phyloP scores from a whole-genome alignment of 495 filamentous ascomycete species.

The Podospora anserina region DNA sequence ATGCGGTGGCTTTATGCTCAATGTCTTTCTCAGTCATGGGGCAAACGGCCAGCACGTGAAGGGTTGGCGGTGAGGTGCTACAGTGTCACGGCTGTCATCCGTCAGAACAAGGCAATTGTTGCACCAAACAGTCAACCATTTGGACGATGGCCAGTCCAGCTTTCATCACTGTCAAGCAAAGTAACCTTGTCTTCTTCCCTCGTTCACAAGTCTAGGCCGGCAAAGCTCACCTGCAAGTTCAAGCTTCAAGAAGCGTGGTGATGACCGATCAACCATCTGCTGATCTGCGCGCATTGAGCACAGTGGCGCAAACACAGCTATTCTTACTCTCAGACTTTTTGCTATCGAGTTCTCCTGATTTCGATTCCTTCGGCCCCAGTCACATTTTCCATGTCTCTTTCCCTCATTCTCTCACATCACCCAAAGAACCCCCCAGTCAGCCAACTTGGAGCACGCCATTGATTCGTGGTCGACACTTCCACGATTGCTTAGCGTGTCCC shows the following conservation, averaged over 20 bases:
- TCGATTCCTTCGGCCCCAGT: neutral
- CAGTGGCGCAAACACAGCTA: neutral
- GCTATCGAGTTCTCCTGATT: neutral
- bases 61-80: neutral
- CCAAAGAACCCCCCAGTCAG: neutral
- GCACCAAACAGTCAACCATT: neutral
- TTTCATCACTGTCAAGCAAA: neutral
- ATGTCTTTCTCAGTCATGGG: neutral
- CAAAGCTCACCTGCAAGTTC: neutral
- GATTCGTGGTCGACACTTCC: too few species aligned
- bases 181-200: neutral
- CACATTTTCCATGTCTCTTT: neutral
- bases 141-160: too few species aligned
- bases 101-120: neutral
- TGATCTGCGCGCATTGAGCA: neutral
- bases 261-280: neutral
- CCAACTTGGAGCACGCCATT: neutral
- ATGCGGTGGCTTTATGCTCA: neutral
- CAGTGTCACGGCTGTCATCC: neutral
- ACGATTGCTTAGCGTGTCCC: neutral
- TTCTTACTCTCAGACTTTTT: neutral
- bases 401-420: neutral
- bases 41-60: neutral
- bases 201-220: neutral
- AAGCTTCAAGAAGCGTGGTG: neutral